phyloP scores from a whole-genome alignment of 768 basidiomycete genomes.

The Tylopilus rubrobrunneus region DNA sequence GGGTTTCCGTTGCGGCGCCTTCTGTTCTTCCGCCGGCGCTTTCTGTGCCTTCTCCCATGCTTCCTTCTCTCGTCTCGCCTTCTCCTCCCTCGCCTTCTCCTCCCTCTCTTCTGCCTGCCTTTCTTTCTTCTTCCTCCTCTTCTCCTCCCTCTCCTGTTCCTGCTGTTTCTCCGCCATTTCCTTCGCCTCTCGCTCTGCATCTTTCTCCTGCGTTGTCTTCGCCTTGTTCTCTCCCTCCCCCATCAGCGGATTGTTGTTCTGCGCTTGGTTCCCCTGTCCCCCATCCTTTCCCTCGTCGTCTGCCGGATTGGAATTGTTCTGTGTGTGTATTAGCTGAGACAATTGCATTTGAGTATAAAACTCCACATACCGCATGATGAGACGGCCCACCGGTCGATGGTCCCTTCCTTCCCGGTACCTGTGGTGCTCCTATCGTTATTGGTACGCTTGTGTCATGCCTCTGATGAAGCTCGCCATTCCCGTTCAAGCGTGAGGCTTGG shows the following conservation, averaged over 20 bases:
- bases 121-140: neutral
- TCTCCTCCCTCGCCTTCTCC: neutral
- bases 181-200: neutral
- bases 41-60: neutral
- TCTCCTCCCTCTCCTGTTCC: neutral
- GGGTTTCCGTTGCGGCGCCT: neutral
- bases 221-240: neutral
- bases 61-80: neutral
- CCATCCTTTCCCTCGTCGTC: neutral
- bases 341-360: neutral
- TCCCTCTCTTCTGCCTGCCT: neutral
- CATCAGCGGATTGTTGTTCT: neutral
- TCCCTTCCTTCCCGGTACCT: constrained; percentile 2
- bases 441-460: neutral
- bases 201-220: neutral
- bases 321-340: neutral
- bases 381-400: neutral
- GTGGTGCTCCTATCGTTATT: constrained; percentile 7
- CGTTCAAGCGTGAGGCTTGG: constrained; percentile 13
- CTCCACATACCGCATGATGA: constrained; percentile 5
- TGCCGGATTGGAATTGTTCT: constrained; percentile 3
- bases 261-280: neutral
- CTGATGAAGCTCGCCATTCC: constrained; percentile 1
- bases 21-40: neutral
- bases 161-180: neutral